Evolutionary conservation across 75 land plant species (phyloP), one percentile per base, ranked within the genome.

Genomic region (Azolla pinnata): DNA sequence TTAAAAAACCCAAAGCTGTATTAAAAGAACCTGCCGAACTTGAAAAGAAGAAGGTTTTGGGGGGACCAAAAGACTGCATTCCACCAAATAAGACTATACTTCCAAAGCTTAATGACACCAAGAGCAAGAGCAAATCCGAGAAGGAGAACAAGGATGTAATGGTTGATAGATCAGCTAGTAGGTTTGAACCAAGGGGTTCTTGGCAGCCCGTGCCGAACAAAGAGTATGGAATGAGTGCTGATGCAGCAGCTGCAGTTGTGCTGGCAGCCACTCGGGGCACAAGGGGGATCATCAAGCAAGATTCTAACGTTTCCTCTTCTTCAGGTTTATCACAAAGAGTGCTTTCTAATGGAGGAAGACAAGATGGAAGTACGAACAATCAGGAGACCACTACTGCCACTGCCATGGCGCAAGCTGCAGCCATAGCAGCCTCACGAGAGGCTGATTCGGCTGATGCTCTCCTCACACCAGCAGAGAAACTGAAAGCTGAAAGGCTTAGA

Each of bases 401-500:
- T 59, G 79, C 68, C 45, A 70, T 84, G 45, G 81, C 80, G 40
- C 67, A 82, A 44, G 65, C 84, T 26, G 87, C 78, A 42, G 75
- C 85, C 24, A 19, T 74, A 38, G 91, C 74, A 21, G 82, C 82
- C 28, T 66, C 69, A 7, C 59, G 66, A 51, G 88, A 84, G 62
- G 88, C 78, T 42, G 82, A 79, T 42, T 79, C 83, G 14, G 68
- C 75, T 58, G 86, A 80, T 47, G 74, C 83, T 45, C 16, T 19
- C 44, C 45, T 82, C 48, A 77, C 72, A 0, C 76, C 67, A 56
- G 95, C 77, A 55, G 81, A 88, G 67, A 82, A 82, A 67, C 56
- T 72, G 65, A 89, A 86, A 58, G 90, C 90, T 29, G 96, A 89
- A 66, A 77, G 96, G 61, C 54, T 89, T 42, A 89, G 74, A 65